Percentiles rank a stretch among this genome's conserved stretches.
Conservation (phyloP, 2,329 filamentous ascomycete genomes). For the Colletotrichum kahawae region DNA sequence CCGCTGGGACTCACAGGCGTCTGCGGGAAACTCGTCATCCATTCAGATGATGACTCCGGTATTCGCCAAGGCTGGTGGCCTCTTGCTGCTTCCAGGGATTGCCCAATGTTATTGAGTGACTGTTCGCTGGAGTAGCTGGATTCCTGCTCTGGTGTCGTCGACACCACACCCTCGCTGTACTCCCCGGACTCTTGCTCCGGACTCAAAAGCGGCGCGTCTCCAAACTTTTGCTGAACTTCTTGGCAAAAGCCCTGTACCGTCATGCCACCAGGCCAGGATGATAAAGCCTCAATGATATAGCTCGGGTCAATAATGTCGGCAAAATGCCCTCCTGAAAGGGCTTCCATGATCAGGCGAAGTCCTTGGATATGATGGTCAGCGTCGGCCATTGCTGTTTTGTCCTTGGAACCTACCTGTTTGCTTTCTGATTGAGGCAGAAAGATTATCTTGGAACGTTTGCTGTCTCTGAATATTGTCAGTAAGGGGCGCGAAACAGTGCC, state of each 20-base stretch:
- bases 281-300: neutral
- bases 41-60: neutral
- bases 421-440: neutral
- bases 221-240: neutral
- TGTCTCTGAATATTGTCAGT: neutral
- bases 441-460: neutral
- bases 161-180: neutral
- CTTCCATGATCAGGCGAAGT: constrained; percentile 29
- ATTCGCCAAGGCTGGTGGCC: neutral
- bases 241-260: neutral
- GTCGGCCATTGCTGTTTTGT: neutral
- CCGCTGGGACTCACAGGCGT: neutral
- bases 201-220: neutral
- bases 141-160: neutral
- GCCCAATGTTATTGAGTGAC: neutral
- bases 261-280: neutral
- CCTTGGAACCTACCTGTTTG: neutral
- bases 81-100: neutral
- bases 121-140: neutral
- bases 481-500: neutral
- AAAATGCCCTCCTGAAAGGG: neutral
- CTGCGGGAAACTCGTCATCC: neutral
- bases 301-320: neutral
- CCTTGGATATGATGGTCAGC: constrained; percentile 11
- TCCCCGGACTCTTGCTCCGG: neutral